phyloP scores from a whole-genome alignment of 2,329 filamentous ascomycete genomes.

The Fusarium sororula region DNA sequence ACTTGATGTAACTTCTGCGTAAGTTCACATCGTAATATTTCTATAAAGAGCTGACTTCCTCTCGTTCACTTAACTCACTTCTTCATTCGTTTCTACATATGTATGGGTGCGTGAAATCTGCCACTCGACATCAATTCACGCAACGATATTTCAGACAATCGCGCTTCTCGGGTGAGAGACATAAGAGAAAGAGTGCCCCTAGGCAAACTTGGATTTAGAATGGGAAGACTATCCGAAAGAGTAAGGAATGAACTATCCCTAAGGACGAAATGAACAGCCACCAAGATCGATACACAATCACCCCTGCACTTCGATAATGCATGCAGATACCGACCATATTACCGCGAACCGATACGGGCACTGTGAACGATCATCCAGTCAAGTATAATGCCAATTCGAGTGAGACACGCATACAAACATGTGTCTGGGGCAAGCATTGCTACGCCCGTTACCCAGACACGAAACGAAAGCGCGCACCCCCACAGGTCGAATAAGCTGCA shows the following conservation, averaged over 20 bases:
- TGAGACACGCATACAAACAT: not conserved
- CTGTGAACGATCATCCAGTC: rapidly evolving
- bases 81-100: not conserved
- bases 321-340: too few relatives aligned
- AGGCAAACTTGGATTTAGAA: too few relatives aligned
- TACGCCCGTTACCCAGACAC: rapidly evolving
- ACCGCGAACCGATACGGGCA: too few relatives aligned
- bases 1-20: not conserved
- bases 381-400: not conserved
- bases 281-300: not conserved
- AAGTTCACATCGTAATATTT: rapidly evolving
- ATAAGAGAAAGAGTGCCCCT: too few relatives aligned
- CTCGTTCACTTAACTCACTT: rapidly evolving
- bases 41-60: not conserved
- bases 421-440: not conserved
- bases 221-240: not conserved
- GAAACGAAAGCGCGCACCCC: not conserved
- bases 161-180: rapidly evolving
- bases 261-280: not conserved
- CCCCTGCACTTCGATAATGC: not conserved
- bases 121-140: too few relatives aligned
- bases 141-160: not conserved
- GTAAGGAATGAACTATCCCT: too few relatives aligned
- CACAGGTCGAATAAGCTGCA: not conserved
- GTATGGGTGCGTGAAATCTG: too few relatives aligned